These are phyloP conservation scores for Sideroxylon spinosum DNA, from an alignment of 179 eudicot genomes.

Conservation along the genomic window DNA sequence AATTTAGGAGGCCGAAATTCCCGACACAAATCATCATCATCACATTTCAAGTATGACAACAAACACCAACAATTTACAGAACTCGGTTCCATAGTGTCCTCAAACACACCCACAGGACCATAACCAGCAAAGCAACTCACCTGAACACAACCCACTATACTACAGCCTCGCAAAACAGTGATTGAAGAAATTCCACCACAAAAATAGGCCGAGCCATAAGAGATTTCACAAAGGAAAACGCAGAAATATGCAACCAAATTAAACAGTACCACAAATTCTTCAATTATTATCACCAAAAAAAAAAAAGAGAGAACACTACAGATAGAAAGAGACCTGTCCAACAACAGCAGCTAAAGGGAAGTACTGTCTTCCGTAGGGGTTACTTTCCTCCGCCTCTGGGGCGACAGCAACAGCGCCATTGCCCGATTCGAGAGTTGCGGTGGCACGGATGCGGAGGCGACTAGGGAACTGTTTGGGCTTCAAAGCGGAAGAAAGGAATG, in stretches of 20 bases:
- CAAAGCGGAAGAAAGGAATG: slow-evolving; percentile 8
- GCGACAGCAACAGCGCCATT: slow-evolving; percentile 59
- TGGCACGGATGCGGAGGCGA: slow-evolving; percentile 41
- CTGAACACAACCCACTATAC: slow-evolving; percentile 1
- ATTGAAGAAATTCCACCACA: not conserved
- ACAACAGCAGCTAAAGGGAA: slow-evolving; percentile 94
- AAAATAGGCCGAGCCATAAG: not conserved
- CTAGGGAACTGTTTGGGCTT: slow-evolving; percentile 12
- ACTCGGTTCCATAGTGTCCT: not conserved
- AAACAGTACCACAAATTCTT: slow-evolving; percentile 3
- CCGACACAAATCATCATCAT: too few species aligned
- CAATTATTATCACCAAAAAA: not conserved
- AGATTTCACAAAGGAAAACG: not conserved
- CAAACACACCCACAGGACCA: not conserved
- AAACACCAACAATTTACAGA: slow-evolving; percentile 4
- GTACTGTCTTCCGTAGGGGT: slow-evolving; percentile 63
- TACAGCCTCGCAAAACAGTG: not conserved
- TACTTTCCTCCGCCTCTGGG: slow-evolving; percentile 17
- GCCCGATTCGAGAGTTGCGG: slow-evolving; percentile 58
- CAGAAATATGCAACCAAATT: not conserved
- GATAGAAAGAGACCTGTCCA: slow-evolving; percentile 62
- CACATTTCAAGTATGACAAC: not conserved
- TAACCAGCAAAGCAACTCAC: not conserved
- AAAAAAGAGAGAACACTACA: not conserved
- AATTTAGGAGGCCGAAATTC: too few species aligned